phyloP scores from a whole-genome alignment of 768 basidiomycete genomes.

The Amanita pallidorosea region DNA sequence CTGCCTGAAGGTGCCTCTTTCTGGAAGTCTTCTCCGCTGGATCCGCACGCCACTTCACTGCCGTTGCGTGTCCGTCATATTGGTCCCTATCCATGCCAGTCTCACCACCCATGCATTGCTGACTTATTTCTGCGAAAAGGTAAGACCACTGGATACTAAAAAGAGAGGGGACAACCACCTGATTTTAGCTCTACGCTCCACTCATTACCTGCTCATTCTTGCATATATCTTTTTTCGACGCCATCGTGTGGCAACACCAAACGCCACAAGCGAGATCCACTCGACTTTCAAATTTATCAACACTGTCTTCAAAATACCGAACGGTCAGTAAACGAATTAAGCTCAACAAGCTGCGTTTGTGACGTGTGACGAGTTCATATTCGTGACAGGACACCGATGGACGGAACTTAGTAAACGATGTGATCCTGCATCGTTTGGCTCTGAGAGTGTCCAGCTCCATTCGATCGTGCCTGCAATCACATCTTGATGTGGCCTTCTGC shows the following conservation, averaged over 20 bases:
- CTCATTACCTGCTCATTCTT: not conserved
- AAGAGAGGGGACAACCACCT: not conserved
- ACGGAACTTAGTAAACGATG: not conserved
- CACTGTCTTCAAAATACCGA: not conserved
- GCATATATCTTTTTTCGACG: not conserved
- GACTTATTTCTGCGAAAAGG: not conserved
- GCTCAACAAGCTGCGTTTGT: not conserved
- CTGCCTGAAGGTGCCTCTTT: not conserved
- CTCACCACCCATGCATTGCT: not conserved
- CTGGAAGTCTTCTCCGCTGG: slow-evolving; percentile 4
- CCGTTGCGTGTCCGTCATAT: slow-evolving; percentile 5
- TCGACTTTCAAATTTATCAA: not conserved
- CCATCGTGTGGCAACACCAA: not conserved
- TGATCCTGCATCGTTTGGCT: slow-evolving; percentile 1
- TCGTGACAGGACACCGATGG: not conserved
- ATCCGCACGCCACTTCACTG: slow-evolving; percentile 7
- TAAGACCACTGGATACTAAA: too few relatives aligned
- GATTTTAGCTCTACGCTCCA: not conserved
- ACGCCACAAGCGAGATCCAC: not conserved
- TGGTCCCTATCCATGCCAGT: not conserved
- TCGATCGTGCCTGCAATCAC: slow-evolving; percentile 2
- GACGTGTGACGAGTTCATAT: not conserved
- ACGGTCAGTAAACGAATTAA: not conserved
- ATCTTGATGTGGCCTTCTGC: not conserved
- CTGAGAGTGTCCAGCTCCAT: not conserved